Evolutionary conservation across 768 basidiomycete species (phyloP).

Genomic region (Suillus placidus): DNA sequence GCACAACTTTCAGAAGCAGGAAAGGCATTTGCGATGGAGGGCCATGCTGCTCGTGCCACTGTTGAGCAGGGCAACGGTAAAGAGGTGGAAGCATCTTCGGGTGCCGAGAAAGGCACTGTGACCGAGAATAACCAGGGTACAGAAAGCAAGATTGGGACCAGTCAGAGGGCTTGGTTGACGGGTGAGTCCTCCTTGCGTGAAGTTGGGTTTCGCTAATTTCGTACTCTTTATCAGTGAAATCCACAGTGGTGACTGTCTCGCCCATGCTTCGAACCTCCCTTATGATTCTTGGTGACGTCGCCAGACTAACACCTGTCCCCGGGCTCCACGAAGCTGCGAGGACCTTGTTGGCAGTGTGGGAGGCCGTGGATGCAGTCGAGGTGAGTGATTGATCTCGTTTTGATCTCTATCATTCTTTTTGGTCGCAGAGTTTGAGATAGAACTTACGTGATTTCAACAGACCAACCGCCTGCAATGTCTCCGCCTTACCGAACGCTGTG

Average conservation of each 20-base stretch:
- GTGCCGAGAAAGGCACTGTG: background rate
- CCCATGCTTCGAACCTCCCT: background rate
- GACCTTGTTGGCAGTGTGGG: slow-evolving; percentile 65
- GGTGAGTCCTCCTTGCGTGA: background rate
- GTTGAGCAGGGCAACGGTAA: background rate
- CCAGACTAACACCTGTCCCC: slow-evolving; percentile 56
- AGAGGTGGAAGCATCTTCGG: background rate
- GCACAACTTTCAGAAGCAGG: slow-evolving; percentile 27
- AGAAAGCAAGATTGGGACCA: background rate
- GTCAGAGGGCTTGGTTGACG: background rate
- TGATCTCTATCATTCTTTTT: background rate
- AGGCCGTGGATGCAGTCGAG: slow-evolving; percentile 59
- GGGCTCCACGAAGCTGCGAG: slow-evolving; percentile 56
- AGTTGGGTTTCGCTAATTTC: background rate
- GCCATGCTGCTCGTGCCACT: background rate
- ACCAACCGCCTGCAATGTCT: slow-evolving; percentile 69
- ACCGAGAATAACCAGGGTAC: no score
- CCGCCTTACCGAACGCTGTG: slow-evolving; percentile 73
- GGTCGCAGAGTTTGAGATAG: background rate
- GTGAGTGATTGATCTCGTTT: slow-evolving; percentile 40
- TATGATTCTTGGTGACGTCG: background rate
- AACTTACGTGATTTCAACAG: slow-evolving; percentile 35
- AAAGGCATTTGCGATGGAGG: slow-evolving; percentile 22
- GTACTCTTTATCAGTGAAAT: background rate
- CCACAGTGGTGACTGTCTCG: background rate